These are phyloP conservation scores for Rhytidiadelphus loreus DNA, from an alignment of 225 moss, liverwort and hornwort species.

Conservation along the genomic window DNA sequence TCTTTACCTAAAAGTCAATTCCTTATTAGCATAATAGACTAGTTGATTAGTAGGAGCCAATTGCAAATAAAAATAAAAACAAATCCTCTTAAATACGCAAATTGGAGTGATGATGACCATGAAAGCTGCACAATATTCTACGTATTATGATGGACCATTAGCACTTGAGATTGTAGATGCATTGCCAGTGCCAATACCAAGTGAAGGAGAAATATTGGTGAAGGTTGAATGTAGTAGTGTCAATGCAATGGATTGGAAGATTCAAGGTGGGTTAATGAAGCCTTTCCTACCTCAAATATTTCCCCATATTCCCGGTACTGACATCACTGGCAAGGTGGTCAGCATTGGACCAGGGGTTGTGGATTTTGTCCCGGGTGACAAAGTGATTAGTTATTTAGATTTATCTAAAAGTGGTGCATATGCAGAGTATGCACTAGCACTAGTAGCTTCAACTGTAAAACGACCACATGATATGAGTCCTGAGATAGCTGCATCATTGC, in stretches of 20 bases:
- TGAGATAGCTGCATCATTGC: not conserved
- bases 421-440: not conserved
- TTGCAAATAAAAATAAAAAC: too few species aligned
- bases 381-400: not conserved
- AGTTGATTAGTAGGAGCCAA: not conserved
- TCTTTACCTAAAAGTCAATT: rapidly evolving
- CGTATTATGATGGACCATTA: not conserved
- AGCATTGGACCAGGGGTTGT: not conserved
- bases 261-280: not conserved
- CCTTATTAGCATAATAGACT: too few species aligned
- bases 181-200: not conserved
- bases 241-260: not conserved
- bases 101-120: not conserved
- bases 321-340: not conserved
- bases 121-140: not conserved
- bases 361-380: not conserved
- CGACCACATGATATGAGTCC: not conserved
- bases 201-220: not conserved
- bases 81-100: not conserved
- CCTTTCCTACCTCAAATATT: not conserved
- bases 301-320: not conserved
- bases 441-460: not conserved
- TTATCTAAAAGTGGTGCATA: not conserved
- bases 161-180: not conserved
- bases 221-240: not conserved